Conservation (phyloP, 1,284 basidiomycete species). For the Coriolopsis trogii region DNA sequence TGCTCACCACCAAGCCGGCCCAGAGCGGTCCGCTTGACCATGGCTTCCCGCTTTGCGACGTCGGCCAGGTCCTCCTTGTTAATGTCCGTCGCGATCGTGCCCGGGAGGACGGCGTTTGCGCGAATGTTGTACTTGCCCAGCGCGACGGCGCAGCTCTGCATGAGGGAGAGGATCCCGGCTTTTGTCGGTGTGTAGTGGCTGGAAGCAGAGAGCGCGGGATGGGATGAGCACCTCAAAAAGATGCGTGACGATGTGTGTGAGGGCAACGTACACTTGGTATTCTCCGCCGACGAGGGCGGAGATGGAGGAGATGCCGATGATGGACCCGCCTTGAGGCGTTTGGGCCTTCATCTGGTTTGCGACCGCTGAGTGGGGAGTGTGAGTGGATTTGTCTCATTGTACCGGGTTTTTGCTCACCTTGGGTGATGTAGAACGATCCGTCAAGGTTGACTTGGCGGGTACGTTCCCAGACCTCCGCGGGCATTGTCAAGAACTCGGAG, state of each 20-base stretch:
- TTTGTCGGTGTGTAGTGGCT: slow-evolving; percentile 85
- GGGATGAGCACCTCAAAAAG: too few species aligned
- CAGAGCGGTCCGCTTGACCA: slow-evolving; percentile 69
- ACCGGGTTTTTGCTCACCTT: slow-evolving; percentile 45
- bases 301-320: slow-evolving; percentile 78
- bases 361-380: slow-evolving; percentile 49
- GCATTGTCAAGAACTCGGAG: slow-evolving; percentile 78
- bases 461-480: slow-evolving; percentile 66
- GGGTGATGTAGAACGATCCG: slow-evolving; percentile 77
- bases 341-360: slow-evolving; percentile 81
- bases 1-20: slow-evolving; percentile 66
- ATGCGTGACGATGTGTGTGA: background rate
- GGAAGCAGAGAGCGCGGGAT: too few species aligned
- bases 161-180: slow-evolving; percentile 78
- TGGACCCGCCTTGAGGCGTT: slow-evolving; percentile 70
- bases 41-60: slow-evolving; percentile 61
- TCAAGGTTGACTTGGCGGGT: slow-evolving; percentile 79
- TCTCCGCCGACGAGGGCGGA: slow-evolving; percentile 81
- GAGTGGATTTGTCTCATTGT: background rate
- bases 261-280: slow-evolving; percentile 56
- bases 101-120: slow-evolving; percentile 69
- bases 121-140: slow-evolving; percentile 77
- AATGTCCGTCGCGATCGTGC: slow-evolving; percentile 80
- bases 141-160: slow-evolving; percentile 83
- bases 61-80: slow-evolving; percentile 78